Base-by-base conservation (phyloP, 148 eudicot genomes). In the Vaccinium vitisidaea region DNA sequence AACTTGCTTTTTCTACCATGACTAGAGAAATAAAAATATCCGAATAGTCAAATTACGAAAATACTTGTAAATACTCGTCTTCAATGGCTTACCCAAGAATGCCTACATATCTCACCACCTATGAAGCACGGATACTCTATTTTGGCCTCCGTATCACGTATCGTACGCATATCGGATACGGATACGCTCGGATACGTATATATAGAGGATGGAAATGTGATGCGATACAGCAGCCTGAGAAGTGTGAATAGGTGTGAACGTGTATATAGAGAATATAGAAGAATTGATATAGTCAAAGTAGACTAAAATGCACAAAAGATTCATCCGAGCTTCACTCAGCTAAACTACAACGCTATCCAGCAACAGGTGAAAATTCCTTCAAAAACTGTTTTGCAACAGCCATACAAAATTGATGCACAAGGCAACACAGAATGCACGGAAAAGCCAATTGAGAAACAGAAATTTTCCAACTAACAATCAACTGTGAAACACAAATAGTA, bases 391-490 rank as follows among this genome's bases (percentile, higher is more conserved):
- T 8, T n/a, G 67, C 36, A 78, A 78, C 48, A 79, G 82, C 49
- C 18, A 79, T 30, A 30, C 82, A 79, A 55, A 23, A 13, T 80
- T 80, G 69, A 58, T 39, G 65, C 71, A 36, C 23, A 27, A 21
- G 39, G 11, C n/a, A 59, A 39, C 36, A 80, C 9, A 59, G 27
- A 32, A 39, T 32, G 32, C 59, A 58, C 0, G 18, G 5, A 39
- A 43, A 78, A 59, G 18, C 8, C 69, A 18, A 78, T 25, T 79
- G 48, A 32, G 32, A 8, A 30, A 55, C 9, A 23, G 21, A 79
- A 18, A 54, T 15, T 79, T 11, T 79, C 67, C 48, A 79, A 55
- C 69, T 14, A 79, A 18, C 81, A 55, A 71, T 36, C 48, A 71
- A 7, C 25, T 55, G 3, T 54, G 21, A 79, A 36, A 19, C 13